Percentiles rank a stretch among this genome's conserved stretches.
These are phyloP conservation scores for Aurinia saxatilis DNA, from an alignment of 345 rosid genomes.

Conservation along the genomic window DNA sequence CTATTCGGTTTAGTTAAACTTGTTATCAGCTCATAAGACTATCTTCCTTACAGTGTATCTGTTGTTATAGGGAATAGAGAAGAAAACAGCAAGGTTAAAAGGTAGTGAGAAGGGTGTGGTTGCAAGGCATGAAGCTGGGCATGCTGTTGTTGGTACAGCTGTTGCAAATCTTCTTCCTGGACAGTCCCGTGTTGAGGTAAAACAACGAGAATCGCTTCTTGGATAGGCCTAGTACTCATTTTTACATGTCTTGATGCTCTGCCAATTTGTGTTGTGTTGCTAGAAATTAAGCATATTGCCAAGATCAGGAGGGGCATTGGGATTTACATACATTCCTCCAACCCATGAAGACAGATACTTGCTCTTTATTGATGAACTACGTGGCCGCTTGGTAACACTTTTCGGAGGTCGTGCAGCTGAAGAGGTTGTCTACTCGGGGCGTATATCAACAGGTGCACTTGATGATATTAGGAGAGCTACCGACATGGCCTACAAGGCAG, in stretches of 20 bases:
- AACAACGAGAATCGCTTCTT: neutral
- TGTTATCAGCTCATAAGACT: neutral
- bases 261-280: conserved; percentile 10
- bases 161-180: conserved; percentile 84
- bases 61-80: conserved; percentile 74
- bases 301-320: conserved; percentile 94
- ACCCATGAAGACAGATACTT: conserved; percentile 82
- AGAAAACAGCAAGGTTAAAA: conserved; percentile 82
- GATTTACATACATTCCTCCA: conserved; percentile 85
- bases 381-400: conserved; percentile 92
- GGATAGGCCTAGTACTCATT: no score
- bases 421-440: conserved; percentile 83
- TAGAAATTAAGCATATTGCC: conserved; percentile 98
- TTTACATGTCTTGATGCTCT: neutral
- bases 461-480: conserved; percentile 96
- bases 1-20: no score
- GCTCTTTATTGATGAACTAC: conserved; percentile 87
- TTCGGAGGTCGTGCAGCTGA: conserved; percentile 99
- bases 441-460: conserved; percentile 87
- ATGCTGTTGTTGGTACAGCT: conserved; percentile 97
- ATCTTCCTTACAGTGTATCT: neutral
- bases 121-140: conserved; percentile 98
- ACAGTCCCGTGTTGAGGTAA: conserved; percentile 91
- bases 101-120: conserved; percentile 91
- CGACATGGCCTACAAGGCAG: conserved; percentile 92